phyloP scores from a whole-genome alignment of 768 basidiomycete species.

The Suillus fuscotomentosus region DNA sequence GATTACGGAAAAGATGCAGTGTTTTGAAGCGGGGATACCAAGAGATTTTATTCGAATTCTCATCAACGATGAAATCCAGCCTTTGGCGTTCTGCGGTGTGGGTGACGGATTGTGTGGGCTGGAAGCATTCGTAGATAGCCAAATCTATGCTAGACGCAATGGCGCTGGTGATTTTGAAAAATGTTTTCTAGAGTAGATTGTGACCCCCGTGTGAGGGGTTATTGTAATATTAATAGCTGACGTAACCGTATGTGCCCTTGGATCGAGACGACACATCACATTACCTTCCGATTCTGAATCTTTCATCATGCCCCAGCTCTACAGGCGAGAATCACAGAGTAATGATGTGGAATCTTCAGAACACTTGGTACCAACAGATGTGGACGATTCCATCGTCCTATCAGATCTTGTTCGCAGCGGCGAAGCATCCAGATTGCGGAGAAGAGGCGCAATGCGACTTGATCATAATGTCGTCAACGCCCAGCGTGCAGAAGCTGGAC shows the following conservation, averaged over 20 bases:
- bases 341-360: slow-evolving; percentile 14
- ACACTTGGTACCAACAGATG: slow-evolving; percentile 39
- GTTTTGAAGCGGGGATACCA: slow-evolving; percentile 26
- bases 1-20: slow-evolving; percentile 68
- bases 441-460: slow-evolving; percentile 69
- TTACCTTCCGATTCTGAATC: slow-evolving; percentile 11
- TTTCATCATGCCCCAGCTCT: slow-evolving; percentile 30
- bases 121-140: slow-evolving; percentile 62
- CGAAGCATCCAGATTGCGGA: slow-evolving; percentile 70
- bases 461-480: slow-evolving; percentile 38
- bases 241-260: slow-evolving; percentile 7
- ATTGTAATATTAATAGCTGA: background rate
- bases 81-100: slow-evolving; percentile 59
- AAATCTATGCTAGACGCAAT: slow-evolving; percentile 58
- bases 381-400: slow-evolving; percentile 68
- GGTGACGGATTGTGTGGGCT: slow-evolving; percentile 59
- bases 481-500: slow-evolving; percentile 28
- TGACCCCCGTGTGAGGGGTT: background rate
- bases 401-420: slow-evolving; percentile 74
- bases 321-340: slow-evolving; percentile 19
- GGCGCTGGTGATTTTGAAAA: slow-evolving; percentile 57
- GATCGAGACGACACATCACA: slow-evolving; percentile 23
- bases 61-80: slow-evolving; percentile 72
- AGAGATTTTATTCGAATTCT: slow-evolving; percentile 67
- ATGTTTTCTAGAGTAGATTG: background rate